These are phyloP conservation scores for Euphorbia schlechtendalii DNA, from an alignment of 441 rosid species.

Conservation along the genomic window DNA sequence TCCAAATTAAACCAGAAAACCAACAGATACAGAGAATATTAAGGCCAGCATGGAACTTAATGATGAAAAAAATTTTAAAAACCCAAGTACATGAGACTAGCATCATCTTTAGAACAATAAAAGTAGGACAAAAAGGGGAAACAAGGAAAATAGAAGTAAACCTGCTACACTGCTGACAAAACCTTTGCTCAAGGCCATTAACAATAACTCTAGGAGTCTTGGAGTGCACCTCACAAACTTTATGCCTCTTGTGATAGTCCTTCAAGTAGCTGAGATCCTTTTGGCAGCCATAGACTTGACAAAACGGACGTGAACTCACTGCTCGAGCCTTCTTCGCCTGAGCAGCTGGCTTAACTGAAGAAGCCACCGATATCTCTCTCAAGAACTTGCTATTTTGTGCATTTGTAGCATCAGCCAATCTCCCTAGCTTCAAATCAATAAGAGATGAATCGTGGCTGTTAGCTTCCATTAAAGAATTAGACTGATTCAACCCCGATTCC, in stretches of 20 bases:
- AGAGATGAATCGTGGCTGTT: conserved; percentile 38
- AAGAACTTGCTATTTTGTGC: conserved; percentile 22
- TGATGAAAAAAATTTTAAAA: background rate
- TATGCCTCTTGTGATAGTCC: conserved; percentile 84
- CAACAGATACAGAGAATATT: background rate
- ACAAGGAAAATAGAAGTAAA: conserved; percentile 23
- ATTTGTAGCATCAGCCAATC: conserved; percentile 38
- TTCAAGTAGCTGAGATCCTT: conserved; percentile 66
- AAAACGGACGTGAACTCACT: too few relatives aligned
- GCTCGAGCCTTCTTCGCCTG: conserved; percentile 47
- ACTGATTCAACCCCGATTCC: conserved; percentile 35
- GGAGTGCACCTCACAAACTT: conserved; percentile 82
- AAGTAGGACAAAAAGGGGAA: background rate
- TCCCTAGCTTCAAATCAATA: conserved; percentile 64
- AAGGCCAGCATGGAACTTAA: conserved; percentile 6
- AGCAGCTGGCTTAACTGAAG: conserved; percentile 22
- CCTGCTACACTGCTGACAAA: conserved; percentile 99
- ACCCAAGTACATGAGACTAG: background rate
- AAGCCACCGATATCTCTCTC: conserved; percentile 24
- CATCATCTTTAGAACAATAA: background rate
- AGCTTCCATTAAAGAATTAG: conserved; percentile 32
- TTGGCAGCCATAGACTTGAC: conserved; percentile 77
- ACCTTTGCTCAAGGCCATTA: conserved; percentile 76
- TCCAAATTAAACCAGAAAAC: conserved; percentile 4
- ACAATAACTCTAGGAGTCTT: conserved; percentile 75